Evolutionary conservation across 768 basidiomycete genomes (phyloP), one percentile per base, ranked within the genome.

Genomic region (Hypsizygus marmoreus): DNA sequence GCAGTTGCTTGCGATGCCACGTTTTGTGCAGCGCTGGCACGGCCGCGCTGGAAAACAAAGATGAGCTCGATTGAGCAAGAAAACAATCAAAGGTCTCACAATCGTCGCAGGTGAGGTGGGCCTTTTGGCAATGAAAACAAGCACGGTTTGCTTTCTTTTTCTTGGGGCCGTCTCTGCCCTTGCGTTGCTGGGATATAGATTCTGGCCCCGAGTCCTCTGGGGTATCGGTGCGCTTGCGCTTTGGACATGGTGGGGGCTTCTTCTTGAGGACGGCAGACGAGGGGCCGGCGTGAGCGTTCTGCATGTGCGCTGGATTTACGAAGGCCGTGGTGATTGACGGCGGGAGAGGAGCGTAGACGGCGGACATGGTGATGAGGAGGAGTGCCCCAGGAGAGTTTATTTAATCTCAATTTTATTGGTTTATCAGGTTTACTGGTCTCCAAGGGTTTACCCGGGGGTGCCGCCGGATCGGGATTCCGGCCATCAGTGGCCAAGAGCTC

Each of bases 41-140:
- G 97, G 97, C 43, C 97, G 88, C 37, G 91, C 95, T 98, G 58
- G 40, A 43, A 50, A 44, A 38, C 43, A 39, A 32, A 50, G 19
- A 37, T 53, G 30, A 30, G 40, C 47, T 63, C 58, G 56, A 47
- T 49, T 42, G 26, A 58, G 49, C 49, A 46, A 40, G 54, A 46
- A 33, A 40, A 29, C 36, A 40, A 31, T 36, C 38, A 56, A 28
- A 24, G 42, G 23, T 81, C 90, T 64, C 61, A 97, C 95, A 84
- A 61, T 97, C 95, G 65, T 98, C 95, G 65, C 95, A 98, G n/a
- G 95, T 98, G 55, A 98, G 73, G 67, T 98, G 95, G 2, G 94
- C 93, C 66, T 93, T 95, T 69, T 97, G 95, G 66, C 95, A 98
- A 56, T 92, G 90, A 51, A 90, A 86, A 63, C 95, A 98, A 37